These are phyloP conservation scores for Colletotrichum paranaense DNA, from an alignment of 2,329 filamentous ascomycete genomes.

Conservation along the genomic window DNA sequence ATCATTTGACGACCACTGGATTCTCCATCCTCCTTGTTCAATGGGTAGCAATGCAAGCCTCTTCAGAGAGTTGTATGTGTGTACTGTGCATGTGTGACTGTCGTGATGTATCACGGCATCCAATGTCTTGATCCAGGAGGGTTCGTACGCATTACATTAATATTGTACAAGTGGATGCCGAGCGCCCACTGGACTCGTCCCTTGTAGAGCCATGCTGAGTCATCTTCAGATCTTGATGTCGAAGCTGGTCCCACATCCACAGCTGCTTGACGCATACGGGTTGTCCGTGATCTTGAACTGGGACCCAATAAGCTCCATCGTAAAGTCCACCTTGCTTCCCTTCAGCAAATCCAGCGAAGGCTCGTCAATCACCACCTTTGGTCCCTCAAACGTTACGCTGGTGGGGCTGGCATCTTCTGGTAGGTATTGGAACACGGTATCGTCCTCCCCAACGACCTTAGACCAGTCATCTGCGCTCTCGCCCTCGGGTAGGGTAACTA, in stretches of 20 bases:
- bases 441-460: slow-evolving; percentile 72
- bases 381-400: slow-evolving; percentile 46
- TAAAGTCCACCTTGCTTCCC: slow-evolving; percentile 96
- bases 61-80: slow-evolving; percentile 17
- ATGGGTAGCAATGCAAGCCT: slow-evolving; percentile 35
- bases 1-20: slow-evolving; percentile 39
- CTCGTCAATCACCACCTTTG: slow-evolving; percentile 91
- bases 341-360: slow-evolving; percentile 88
- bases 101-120: not conserved
- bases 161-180: not conserved
- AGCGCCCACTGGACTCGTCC: not conserved
- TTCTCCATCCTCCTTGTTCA: slow-evolving; percentile 28
- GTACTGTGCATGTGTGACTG: slow-evolving; percentile 10
- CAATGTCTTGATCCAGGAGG: not conserved
- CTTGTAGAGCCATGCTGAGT: not conserved
- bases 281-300: slow-evolving; percentile 99
- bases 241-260: slow-evolving; percentile 97
- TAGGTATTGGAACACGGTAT: slow-evolving; percentile 85
- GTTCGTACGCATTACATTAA: not conserved
- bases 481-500: slow-evolving; percentile 70
- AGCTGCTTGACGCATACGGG: slow-evolving; percentile 90
- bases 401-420: slow-evolving; percentile 53
- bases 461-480: slow-evolving; percentile 47
- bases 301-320: slow-evolving; percentile 86
- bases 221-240: slow-evolving; percentile 78